Base-by-base conservation (phyloP, 208 protist genomes). In the Acanthamoeba healyi region DNA sequence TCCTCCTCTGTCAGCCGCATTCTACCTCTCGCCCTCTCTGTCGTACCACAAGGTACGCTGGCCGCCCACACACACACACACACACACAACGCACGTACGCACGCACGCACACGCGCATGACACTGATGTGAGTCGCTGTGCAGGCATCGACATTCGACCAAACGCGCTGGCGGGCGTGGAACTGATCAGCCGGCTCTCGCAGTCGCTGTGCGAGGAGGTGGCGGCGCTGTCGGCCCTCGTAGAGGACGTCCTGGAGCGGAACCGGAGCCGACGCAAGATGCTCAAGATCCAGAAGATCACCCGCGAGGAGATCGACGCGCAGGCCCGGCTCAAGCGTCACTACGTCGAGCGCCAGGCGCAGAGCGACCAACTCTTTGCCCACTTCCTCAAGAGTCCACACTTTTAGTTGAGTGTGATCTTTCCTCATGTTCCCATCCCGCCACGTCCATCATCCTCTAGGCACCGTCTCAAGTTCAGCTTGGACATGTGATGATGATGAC, bases 221-320 rank as follows among this genome's bases (percentile, higher is more conserved):
- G 70, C 19, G 15, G 15, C 70, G 4, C 40, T 81, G 22, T 40
- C 70, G 70, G 70, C 70, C 7, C 70, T 81, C 14, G 24, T 81
- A 3, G 40, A 40, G 0, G 70, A 81, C 40, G 24, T 81, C 6
- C 29, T 81, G 40, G 70, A 81, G 24, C 70, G 70, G 6, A 81
- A 49, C 40, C 34, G 32, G 70, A 81, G 40, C 22, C 70, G 70
- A 12, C 34, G 40, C 17, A 81, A 81, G 70, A 49, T 49, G 70
- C 70, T 81, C 38, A 81, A 81, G 70, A 81, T 81, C 34, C n/a
- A n/a, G 15, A 81, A 81, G 70, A 81, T 81, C 34, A 81, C 70
- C n/a, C 70, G 70, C 38, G 70, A 81, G 70, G 70, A 81, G 70
- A 81, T 81, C 40, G 70, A 81, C 24, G 36, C 70, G 70, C 70